phyloP scores from a whole-genome alignment of 495 filamentous ascomycete species.

The Evernia prunastri region DNA sequence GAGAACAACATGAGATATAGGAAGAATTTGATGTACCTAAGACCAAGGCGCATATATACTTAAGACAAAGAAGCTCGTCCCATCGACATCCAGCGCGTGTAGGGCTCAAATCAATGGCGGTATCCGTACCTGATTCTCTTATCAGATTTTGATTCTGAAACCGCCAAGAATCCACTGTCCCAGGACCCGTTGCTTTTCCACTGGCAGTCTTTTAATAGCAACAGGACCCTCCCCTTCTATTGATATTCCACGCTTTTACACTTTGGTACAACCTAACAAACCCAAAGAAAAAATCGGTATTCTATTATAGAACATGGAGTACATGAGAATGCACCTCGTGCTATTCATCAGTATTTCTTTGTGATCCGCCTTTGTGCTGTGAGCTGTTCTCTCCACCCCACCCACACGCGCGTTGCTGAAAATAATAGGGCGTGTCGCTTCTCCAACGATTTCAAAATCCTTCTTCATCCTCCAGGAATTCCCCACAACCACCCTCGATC shows the following conservation, averaged over 20 bases:
- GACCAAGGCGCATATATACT: too few species aligned
- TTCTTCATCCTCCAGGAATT: background rate
- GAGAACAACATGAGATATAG: too few species aligned
- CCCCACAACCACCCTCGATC: background rate
- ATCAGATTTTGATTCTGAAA: background rate
- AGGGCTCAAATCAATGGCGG: too few species aligned
- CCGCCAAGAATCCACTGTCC: background rate
- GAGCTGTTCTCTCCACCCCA: background rate
- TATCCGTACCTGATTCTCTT: background rate
- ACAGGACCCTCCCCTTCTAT: background rate
- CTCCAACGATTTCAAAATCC: background rate
- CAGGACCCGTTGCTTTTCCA: too few species aligned
- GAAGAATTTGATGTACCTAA: too few species aligned
- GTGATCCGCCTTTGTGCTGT: background rate
- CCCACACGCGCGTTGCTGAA: conserved; percentile 15
- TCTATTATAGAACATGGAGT: too few species aligned
- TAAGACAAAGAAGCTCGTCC: too few species aligned
- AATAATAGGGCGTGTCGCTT: background rate
- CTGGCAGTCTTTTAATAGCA: conserved; percentile 1
- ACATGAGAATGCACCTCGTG: too few species aligned
- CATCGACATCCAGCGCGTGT: too few species aligned
- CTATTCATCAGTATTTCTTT: background rate
- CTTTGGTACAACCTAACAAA: too few species aligned
- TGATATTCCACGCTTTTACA: too few species aligned
- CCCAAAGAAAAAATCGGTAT: too few species aligned